phyloP scores from a whole-genome alignment of 2,329 filamentous ascomycete genomes.

The Plenodomus lindquistii region DNA sequence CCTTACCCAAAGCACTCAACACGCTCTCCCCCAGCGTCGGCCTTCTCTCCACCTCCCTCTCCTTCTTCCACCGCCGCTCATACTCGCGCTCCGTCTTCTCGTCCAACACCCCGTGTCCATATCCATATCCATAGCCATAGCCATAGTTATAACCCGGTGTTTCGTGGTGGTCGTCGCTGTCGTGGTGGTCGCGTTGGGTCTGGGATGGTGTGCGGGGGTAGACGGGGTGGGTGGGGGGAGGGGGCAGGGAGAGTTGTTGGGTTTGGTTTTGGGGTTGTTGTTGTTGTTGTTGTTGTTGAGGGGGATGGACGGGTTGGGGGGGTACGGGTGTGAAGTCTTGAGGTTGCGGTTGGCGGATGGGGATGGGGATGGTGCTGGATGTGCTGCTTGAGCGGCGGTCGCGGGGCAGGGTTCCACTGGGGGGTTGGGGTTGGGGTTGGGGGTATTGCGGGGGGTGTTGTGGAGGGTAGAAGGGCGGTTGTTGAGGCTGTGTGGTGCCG shows the following conservation, averaged over 20 bases:
- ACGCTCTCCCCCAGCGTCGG: slow-evolving; percentile 36
- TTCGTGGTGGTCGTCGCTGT: background rate
- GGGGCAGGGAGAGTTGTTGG: slow-evolving; percentile 1
- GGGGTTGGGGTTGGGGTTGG: slow-evolving; percentile 6
- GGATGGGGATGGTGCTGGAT: slow-evolving; percentile 7
- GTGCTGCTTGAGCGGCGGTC: too few species aligned
- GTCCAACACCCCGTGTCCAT: slow-evolving; percentile 13
- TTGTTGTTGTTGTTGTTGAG: slow-evolving; percentile 12
- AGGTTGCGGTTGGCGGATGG: slow-evolving; percentile 5
- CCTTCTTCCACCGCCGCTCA: slow-evolving; percentile 16
- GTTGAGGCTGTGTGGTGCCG: slow-evolving; percentile 1
- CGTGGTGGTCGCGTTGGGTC: background rate
- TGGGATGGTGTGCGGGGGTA: slow-evolving; percentile 7
- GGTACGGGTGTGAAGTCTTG: slow-evolving; percentile 3
- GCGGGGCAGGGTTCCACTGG: too few species aligned
- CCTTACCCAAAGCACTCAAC: slow-evolving; percentile 17
- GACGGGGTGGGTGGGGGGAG: slow-evolving; percentile 2
- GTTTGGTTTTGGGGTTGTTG: slow-evolving; percentile 3
- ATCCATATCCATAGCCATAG: too few species aligned
- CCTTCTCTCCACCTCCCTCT: slow-evolving; percentile 24
- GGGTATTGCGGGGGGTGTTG: slow-evolving; percentile 2
- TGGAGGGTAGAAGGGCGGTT: background rate
- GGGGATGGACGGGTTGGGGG: slow-evolving; percentile 7
- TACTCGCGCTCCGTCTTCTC: slow-evolving; percentile 18
- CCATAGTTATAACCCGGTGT: too few species aligned